Evolutionary conservation across 2,329 filamentous ascomycete genomes (phyloP), one percentile per base, ranked within the genome.

Genomic region (Cryphonectria nitschkei): DNA sequence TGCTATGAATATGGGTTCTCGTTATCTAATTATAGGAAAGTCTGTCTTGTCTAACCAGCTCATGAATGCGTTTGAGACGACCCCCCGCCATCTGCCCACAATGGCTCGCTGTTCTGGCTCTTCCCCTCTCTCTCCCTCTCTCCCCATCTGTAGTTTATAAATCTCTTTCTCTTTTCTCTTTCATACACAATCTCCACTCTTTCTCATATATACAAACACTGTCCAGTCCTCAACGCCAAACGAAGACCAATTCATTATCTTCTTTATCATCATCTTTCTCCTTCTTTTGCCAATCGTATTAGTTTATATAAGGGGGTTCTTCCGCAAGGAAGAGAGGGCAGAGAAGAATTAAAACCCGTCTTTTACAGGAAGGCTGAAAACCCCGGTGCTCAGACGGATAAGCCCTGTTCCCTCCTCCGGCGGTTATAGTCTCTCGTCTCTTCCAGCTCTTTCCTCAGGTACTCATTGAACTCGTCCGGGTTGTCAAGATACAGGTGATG

Each of bases 401-500:
- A 34, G 11, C 67, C 67, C 56, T 66, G 52, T 22, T 68, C 68
- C 43, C 68, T 73, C n/a, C 71, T 74, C 71, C 72, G 71, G 39
- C 52, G 68, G 68, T 74, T 75, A 9, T 75, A 69, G 43, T 74
- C 69, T 62, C 79, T 80, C 2, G 85, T 87, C 60, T 87, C 85
- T 37, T 86, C 84, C 76, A 91, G 76, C 75, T 90, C 88, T 73
- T 84, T 83, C 22, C 78, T 79, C 14, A 90, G 80, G 62, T 84
- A 80, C 2, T 83, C 77, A 77, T 89, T 90, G 76, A 89, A 90
- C 66, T 86, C 83, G 0, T 87, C 84, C 0, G 87, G 82, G 73
- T 89, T 89, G 74, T 90, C 88, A 37, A 90, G 79, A 77, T 89
- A 89, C 11, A 90, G 76, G 76, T 90, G 87, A 65, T 90, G 88